Base-by-base conservation (phyloP, 768 basidiomycete genomes). In the Symmetrospora coprosmae region DNA sequence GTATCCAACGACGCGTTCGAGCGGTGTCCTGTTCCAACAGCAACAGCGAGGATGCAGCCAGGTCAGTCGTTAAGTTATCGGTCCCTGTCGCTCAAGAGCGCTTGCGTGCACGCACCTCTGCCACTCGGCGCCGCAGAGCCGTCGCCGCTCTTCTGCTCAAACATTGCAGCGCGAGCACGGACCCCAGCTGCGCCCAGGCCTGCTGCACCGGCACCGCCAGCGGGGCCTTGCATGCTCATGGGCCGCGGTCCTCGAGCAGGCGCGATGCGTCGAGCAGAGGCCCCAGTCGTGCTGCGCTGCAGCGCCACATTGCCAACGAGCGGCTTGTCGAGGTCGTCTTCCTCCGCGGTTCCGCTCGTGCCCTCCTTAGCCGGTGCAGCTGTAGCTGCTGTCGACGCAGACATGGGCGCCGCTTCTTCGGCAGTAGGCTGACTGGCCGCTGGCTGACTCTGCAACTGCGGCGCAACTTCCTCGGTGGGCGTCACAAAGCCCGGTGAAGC, bases 101-200 rank as follows among this genome's bases (percentile, higher is more conserved):
- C n/a, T n/a, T n/a, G n/a, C n/a, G n/a, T n/a, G n/a, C n/a, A n/a
- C n/a, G n/a, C n/a, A n/a, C n/a, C n/a, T n/a, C n/a, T n/a, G n/a
- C n/a, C n/a, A n/a, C n/a, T n/a, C n/a, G n/a, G n/a, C n/a, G n/a
- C n/a, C n/a, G n/a, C n/a, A n/a, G n/a, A n/a, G n/a, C n/a, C n/a
- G n/a, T n/a, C 45, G 8, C 4, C 7, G 8, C 19, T 47, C n/a
- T 34, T 28, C 25, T 53, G 51, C 51, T 53, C 51, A 28, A 53
- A 53, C 35, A 53, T 53, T 4, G 51, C 51, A 13, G 51, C 51
- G 19, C 51, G 23, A 27, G 51, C 51, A 16, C 51, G 34, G 11
- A 53, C 51, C 3, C 51, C 51, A 39, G 51, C 34, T 11, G 37
- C 51, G 23, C 25, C 27, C 11, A 40, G 40, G 33, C 35, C 25